A percentile compares a stretch with the other conserved stretches of the same genome.
These are phyloP conservation scores for Arbutus unedo DNA, from an alignment of 148 eudicot species.

Conservation along the genomic window DNA sequence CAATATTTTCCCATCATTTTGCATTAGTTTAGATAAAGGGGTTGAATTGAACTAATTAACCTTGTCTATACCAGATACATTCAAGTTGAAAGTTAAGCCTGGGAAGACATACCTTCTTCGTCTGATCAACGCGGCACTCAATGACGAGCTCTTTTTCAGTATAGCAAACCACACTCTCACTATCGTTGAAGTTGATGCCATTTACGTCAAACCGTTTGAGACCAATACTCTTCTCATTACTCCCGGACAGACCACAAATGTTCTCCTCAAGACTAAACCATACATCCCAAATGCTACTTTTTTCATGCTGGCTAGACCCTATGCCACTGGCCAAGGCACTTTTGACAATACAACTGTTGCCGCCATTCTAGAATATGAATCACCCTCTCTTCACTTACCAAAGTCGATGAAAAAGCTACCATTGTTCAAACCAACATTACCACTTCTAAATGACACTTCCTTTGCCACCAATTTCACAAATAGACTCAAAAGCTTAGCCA, in stretches of 20 bases:
- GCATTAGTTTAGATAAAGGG: neutral
- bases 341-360: constrained; percentile 68
- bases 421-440: constrained; percentile 43
- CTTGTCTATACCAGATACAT: constrained; percentile 33
- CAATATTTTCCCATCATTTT: neutral
- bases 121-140: constrained; percentile 61
- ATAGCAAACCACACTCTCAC: constrained; percentile 53
- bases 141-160: constrained; percentile 63
- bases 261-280: constrained; percentile 45
- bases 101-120: constrained; percentile 55
- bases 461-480: constrained; percentile 41
- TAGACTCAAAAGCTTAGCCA: constrained; percentile 51
- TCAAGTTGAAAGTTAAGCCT: constrained; percentile 50
- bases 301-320: constrained; percentile 60
- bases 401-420: constrained; percentile 38
- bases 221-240: constrained; percentile 32
- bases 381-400: neutral
- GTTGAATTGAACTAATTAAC: neutral
- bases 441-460: constrained; percentile 54
- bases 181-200: constrained; percentile 46
- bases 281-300: constrained; percentile 44
- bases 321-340: constrained; percentile 56
- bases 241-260: constrained; percentile 60
- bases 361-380: constrained; percentile 53
- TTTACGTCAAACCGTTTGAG: constrained; percentile 49